phyloP scores from a whole-genome alignment of 2,329 filamentous ascomycete genomes.

The Cercospora beticola region DNA sequence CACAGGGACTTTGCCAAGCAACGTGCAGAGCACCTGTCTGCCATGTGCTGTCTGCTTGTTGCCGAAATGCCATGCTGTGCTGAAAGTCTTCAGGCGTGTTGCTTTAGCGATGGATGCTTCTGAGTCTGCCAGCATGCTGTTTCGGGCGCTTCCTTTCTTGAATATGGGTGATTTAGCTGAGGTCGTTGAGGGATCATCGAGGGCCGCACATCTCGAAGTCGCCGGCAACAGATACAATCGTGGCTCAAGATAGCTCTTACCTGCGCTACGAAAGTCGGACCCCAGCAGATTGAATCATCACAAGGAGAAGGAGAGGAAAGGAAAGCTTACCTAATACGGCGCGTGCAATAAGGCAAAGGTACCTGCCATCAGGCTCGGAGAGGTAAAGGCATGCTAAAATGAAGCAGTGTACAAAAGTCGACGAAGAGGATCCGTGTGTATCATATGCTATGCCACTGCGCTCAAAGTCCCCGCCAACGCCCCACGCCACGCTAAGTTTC shows the following conservation, averaged over 20 bases:
- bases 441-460: slow-evolving; percentile 8
- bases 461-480: not conserved
- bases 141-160: no score
- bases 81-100: not conserved
- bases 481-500: slow-evolving; percentile 10
- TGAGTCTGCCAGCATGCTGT: no score
- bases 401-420: not conserved
- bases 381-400: not conserved
- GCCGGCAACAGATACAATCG: no score
- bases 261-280: no score
- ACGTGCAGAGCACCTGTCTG: not conserved
- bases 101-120: no score
- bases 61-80: not conserved
- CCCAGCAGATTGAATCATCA: not conserved
- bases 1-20: not conserved
- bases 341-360: not conserved
- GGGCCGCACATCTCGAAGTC: no score
- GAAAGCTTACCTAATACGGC: not conserved
- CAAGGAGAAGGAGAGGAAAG: not conserved
- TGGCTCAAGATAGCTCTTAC: no score
- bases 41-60: not conserved
- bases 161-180: no score
- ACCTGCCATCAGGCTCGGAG: not conserved
- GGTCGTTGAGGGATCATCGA: no score
- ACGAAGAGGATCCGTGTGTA: slow-evolving; percentile 2